Evolutionary conservation across 2,329 filamentous ascomycete species (phyloP).

Genomic region (Aspergillus sp.): DNA sequence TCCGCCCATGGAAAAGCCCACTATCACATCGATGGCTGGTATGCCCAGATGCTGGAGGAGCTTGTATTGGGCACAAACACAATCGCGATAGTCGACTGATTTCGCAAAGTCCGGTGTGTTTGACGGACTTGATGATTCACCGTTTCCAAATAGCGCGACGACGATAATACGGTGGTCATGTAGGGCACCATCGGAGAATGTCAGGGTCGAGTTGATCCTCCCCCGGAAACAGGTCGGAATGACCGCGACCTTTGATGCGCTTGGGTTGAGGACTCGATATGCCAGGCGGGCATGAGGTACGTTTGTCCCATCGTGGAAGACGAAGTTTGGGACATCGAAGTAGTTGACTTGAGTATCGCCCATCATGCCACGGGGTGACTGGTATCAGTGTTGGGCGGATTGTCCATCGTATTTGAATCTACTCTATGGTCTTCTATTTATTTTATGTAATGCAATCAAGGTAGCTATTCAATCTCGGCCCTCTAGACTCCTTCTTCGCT

Average conservation of each 20-base stretch:
- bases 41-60: conserved; percentile 39
- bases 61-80: conserved; percentile 1
- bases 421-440: too few relatives aligned
- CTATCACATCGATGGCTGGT: conserved; percentile 36
- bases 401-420: too few relatives aligned
- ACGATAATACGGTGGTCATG: conserved; percentile 45
- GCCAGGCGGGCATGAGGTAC: conserved; percentile 33
- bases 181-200: conserved; percentile 44
- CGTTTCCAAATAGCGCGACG: conserved; percentile 48
- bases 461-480: too few relatives aligned
- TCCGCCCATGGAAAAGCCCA: conserved; percentile 53
- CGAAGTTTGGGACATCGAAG: conserved; percentile 24
- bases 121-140: conserved; percentile 49
- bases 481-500: too few relatives aligned
- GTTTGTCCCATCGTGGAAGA: conserved; percentile 35
- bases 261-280: conserved; percentile 44
- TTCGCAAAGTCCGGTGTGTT: conserved; percentile 43
- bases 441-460: too few relatives aligned
- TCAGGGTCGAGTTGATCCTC: conserved; percentile 48
- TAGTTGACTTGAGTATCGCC: not conserved
- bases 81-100: conserved; percentile 25
- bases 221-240: conserved; percentile 58
- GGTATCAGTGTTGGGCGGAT: too few relatives aligned
- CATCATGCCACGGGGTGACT: not conserved
- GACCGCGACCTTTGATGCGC: conserved; percentile 40